phyloP scores from a whole-genome alignment of 345 rosid species.

The Acer campestre region DNA sequence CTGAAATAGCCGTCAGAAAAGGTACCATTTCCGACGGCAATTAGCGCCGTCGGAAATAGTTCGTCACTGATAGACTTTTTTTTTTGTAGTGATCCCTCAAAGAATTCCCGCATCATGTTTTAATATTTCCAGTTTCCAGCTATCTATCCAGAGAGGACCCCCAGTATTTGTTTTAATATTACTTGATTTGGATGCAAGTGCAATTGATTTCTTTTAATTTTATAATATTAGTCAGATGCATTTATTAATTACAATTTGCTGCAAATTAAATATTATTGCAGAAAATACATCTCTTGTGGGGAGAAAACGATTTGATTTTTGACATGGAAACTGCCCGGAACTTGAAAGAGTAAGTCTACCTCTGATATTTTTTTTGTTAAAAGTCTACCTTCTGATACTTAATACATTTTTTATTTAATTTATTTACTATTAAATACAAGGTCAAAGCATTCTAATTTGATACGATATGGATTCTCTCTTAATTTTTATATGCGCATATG shows the following conservation, averaged over 20 bases:
- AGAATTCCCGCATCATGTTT: neutral
- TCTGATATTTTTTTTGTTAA: no score
- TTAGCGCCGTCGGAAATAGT: no score
- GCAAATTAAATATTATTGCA: neutral
- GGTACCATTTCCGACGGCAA: no score
- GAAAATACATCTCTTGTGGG: constrained; percentile 36
- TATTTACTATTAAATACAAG: neutral
- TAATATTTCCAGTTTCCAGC: neutral
- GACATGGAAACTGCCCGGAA: constrained; percentile 13
- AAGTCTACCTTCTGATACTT: neutral
- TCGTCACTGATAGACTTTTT: no score
- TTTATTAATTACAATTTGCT: neutral
- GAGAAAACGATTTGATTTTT: constrained; percentile 28
- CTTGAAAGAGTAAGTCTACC: constrained; percentile 33
- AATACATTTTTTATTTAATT: neutral
- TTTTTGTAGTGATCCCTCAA: no score
- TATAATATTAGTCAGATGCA: neutral
- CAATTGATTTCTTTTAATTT: neutral
- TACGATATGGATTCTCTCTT: neutral
- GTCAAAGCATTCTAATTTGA: neutral
- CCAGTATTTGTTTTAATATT: no score
- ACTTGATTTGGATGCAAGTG: neutral
- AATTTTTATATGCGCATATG: no score
- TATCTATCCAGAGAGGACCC: neutral
- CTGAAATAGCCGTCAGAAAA: no score